A percentile compares a stretch with the other conserved stretches of the same genome.
These are phyloP conservation scores for Gaertneriomyces sp. DNA, from an alignment of 192 early-diverging fungal genomes.

Conservation along the genomic window DNA sequence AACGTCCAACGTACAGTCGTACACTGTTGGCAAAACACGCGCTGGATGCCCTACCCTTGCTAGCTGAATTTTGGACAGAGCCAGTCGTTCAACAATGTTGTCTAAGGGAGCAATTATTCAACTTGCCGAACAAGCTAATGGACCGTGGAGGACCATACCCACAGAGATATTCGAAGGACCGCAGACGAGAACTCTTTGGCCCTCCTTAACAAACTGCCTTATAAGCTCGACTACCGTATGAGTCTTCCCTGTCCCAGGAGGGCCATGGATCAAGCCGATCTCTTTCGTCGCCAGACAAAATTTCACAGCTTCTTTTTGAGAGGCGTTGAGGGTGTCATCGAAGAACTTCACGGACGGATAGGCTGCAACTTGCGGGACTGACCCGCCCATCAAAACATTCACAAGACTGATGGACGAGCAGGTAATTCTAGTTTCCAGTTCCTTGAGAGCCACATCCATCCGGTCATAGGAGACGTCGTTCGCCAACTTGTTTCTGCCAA, in stretches of 20 bases:
- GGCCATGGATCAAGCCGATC: slow-evolving; percentile 77
- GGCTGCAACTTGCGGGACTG: slow-evolving; percentile 28
- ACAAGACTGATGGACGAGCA: slow-evolving; percentile 31
- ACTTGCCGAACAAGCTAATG: background rate
- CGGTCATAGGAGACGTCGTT: slow-evolving; percentile 30
- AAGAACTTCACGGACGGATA: slow-evolving; percentile 40
- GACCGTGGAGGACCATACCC: slow-evolving; percentile 37
- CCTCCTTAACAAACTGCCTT: slow-evolving; percentile 62
- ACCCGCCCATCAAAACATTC: slow-evolving; percentile 47
- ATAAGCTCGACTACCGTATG: slow-evolving; percentile 83
- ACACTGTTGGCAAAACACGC: slow-evolving; percentile 64
- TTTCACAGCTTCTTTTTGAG: slow-evolving; percentile 67
- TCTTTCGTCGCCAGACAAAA: slow-evolving; percentile 59
- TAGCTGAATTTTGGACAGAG: slow-evolving; percentile 49
- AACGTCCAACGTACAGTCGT: slow-evolving; percentile 68
- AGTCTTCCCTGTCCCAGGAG: slow-evolving; percentile 75
- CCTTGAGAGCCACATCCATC: slow-evolving; percentile 13
- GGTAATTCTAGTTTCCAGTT: background rate
- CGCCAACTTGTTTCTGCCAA: slow-evolving; percentile 26
- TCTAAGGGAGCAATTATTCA: slow-evolving; percentile 45
- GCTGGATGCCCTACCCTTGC: slow-evolving; percentile 85
- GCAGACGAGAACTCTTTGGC: slow-evolving; percentile 75
- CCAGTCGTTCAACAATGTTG: slow-evolving; percentile 80
- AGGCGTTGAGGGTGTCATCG: slow-evolving; percentile 63
- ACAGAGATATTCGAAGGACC: slow-evolving; percentile 87